Conservation (phyloP, 192 early-diverging fungal species). For the Helicostylum pulchrum region DNA sequence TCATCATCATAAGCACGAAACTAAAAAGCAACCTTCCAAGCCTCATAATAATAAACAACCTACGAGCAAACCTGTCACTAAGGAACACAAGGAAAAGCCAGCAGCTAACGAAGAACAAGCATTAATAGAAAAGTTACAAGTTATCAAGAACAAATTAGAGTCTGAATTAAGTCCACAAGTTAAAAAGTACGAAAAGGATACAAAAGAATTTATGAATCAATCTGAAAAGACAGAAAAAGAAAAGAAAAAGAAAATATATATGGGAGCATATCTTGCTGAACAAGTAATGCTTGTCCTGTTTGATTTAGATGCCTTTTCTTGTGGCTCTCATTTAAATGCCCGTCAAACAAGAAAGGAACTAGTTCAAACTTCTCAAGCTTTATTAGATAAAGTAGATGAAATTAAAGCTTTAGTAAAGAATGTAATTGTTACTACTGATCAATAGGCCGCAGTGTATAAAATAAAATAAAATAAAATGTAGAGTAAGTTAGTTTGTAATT, state of each 20-base stretch:
- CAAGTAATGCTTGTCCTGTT: conserved; percentile 15
- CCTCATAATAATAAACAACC: background rate
- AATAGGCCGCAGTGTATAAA: no score
- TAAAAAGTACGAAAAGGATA: conserved; percentile 6
- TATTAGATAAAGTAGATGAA: conserved; percentile 18
- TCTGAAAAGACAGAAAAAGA: background rate
- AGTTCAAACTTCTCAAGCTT: background rate
- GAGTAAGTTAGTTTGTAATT: no score
- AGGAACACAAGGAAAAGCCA: background rate
- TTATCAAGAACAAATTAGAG: background rate
- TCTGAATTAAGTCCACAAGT: background rate
- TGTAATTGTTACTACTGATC: background rate
- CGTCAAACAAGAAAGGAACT: conserved; percentile 5
- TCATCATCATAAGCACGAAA: background rate
- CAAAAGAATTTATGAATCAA: background rate
- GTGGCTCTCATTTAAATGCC: background rate
- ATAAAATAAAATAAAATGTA: no score
- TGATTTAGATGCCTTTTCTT: conserved; percentile 8
- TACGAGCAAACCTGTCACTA: no score
- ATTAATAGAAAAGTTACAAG: background rate
- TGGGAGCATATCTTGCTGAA: background rate
- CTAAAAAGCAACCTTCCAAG: background rate
- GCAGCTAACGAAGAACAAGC: background rate
- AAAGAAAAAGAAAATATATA: conserved; percentile 2
- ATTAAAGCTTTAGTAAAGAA: conserved; percentile 13